Percentiles rank a stretch among this genome's conserved stretches.
Conservation (phyloP, 192 early-diverging fungal species). For the Coemansia sp. region DNA sequence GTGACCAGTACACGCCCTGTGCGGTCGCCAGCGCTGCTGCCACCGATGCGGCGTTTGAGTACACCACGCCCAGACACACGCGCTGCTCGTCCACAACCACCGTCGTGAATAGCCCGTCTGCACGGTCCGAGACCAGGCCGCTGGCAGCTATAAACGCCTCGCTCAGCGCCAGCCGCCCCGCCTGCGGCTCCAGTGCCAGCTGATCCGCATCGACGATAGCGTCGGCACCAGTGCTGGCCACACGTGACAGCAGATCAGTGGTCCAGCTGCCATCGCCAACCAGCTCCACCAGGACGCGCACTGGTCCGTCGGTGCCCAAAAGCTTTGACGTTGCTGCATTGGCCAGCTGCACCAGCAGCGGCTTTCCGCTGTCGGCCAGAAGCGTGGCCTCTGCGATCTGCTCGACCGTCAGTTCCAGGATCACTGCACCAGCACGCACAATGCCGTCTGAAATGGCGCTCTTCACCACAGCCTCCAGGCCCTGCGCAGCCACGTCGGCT, state of each 20-base stretch:
- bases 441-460: constrained; percentile 16
- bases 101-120: constrained; percentile 90
- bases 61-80: constrained; percentile 88
- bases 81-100: constrained; percentile 89
- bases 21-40: constrained; percentile 73
- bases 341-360: constrained; percentile 12
- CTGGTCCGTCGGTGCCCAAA: constrained; percentile 25
- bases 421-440: constrained; percentile 24
- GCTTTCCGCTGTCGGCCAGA: background rate
- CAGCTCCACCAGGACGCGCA: constrained; percentile 43
- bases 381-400: constrained; percentile 26
- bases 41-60: constrained; percentile 83
- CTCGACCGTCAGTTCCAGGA: constrained; percentile 25
- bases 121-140: constrained; percentile 63
- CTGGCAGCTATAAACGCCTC: constrained; percentile 28
- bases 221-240: constrained; percentile 19
- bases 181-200: constrained; percentile 14
- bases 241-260: constrained; percentile 14
- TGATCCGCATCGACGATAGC: constrained; percentile 18
- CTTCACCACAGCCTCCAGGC: constrained; percentile 7
- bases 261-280: constrained; percentile 20
- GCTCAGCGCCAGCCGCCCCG: constrained; percentile 13
- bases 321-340: constrained; percentile 13
- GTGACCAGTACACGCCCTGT: constrained; percentile 91
- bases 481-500: background rate